phyloP scores from a whole-genome alignment of 2,329 filamentous ascomycete species.

The Fusarium incarnatum region DNA sequence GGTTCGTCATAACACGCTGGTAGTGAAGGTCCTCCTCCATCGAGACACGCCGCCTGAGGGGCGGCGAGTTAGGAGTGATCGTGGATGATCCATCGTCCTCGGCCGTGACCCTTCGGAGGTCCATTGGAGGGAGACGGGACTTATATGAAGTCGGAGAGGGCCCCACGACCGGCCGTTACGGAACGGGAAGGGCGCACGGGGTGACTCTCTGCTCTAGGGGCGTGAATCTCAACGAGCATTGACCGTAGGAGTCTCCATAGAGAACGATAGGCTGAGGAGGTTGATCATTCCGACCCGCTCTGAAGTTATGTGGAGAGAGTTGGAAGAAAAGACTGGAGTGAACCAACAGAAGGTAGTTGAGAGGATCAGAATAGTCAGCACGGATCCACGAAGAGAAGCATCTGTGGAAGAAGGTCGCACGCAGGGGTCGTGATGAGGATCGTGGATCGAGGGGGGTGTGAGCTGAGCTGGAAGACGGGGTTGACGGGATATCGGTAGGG shows the following conservation, averaged over 20 bases:
- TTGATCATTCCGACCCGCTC: constrained; percentile 54
- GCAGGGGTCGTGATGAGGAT: constrained; percentile 38
- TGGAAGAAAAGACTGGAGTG: constrained; percentile 39
- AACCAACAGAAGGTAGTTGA: constrained; percentile 43
- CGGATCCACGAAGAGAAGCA: constrained; percentile 42
- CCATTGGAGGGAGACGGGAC: constrained; percentile 49
- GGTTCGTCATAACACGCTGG: constrained; percentile 62
- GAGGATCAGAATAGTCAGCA: constrained; percentile 44
- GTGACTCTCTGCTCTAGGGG: constrained; percentile 42
- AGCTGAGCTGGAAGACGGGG: constrained; percentile 35
- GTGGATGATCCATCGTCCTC: constrained; percentile 52
- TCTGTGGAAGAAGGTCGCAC: constrained; percentile 41
- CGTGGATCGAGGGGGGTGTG: constrained; percentile 44
- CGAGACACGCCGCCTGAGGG: constrained; percentile 60
- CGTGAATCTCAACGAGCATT: constrained; percentile 46
- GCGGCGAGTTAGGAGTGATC: constrained; percentile 51
- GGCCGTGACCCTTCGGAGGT: constrained; percentile 46
- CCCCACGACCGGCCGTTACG: constrained; percentile 40
- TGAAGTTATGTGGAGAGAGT: constrained; percentile 48
- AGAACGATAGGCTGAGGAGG: constrained; percentile 47
- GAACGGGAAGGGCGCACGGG: constrained; percentile 36
- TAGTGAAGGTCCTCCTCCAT: constrained; percentile 68
- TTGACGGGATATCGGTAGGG: constrained; percentile 31
- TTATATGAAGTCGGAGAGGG: constrained; percentile 44
- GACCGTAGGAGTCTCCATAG: constrained; percentile 50